phyloP scores from a whole-genome alignment of 257 asterid species.

The Ilex aquifolium region DNA sequence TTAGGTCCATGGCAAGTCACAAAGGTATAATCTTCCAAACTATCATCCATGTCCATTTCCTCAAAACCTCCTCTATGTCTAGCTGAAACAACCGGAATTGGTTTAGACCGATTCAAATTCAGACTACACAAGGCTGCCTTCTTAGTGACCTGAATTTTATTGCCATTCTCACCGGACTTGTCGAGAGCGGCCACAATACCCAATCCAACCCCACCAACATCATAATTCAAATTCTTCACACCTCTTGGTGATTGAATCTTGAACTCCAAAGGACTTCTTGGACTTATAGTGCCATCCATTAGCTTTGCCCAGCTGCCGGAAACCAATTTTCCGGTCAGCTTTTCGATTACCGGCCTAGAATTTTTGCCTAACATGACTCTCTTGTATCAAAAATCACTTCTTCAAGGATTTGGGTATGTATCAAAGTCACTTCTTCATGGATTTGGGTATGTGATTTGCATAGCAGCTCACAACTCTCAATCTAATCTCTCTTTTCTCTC shows the following conservation, averaged over 20 bases:
- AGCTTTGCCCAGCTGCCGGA: slow-evolving; percentile 24
- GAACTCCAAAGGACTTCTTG: slow-evolving; percentile 40
- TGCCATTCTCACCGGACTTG: slow-evolving; percentile 25
- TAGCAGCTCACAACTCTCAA: slow-evolving; percentile 6
- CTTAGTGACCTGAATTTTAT: slow-evolving; percentile 20
- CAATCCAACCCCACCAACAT: slow-evolving; percentile 71
- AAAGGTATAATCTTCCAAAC: slow-evolving; percentile 59
- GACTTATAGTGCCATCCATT: slow-evolving; percentile 22
- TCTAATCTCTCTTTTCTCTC: neutral
- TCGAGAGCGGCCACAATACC: slow-evolving; percentile 87
- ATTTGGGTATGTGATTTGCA: neutral
- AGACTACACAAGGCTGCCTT: slow-evolving; percentile 28
- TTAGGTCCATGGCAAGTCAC: slow-evolving; percentile 63
- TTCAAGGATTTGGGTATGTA: neutral
- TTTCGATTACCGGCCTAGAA: slow-evolving; percentile 51
- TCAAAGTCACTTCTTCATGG: too few relatives aligned
- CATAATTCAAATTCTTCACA: slow-evolving; percentile 35
- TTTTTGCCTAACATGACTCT: slow-evolving; percentile 53
- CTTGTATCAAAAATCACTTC: neutral
- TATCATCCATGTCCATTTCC: slow-evolving; percentile 24
- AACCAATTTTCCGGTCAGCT: slow-evolving; percentile 35
- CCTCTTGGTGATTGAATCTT: slow-evolving; percentile 53
- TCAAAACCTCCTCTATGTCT: slow-evolving; percentile 16
- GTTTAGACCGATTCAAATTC: slow-evolving; percentile 45
- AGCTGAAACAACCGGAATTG: slow-evolving; percentile 45